Evolutionary conservation across 2,329 filamentous ascomycete species (phyloP), one percentile per base, ranked within the genome.

Genomic region (Aspergillus awamori): DNA sequence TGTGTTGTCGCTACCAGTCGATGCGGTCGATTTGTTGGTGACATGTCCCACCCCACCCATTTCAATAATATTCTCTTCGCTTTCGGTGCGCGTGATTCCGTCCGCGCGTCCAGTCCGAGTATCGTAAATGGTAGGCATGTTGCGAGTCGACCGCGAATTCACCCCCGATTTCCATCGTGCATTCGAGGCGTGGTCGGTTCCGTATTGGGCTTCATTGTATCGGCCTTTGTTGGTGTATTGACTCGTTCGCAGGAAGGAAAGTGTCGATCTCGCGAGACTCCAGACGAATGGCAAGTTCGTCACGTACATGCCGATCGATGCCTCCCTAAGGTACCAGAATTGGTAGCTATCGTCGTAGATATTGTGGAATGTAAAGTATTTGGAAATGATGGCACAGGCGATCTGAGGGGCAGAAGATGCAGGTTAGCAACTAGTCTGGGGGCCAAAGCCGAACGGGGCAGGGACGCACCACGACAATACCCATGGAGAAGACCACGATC

Each of bases 271-370:
- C 3, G 53, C 53, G n/a, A 56, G 53, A 24, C 39, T 45, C 53
- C 53, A 56, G 8, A 56, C 53, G 20, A 56, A 56, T 4, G 53
- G 53, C 20, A 56, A 28, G 39, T 56, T 56, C 26, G 53, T 47
- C 8, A 56, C 53, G 53, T 56, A 56, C 53, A 56, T 56, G 26
- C 53, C 53, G 53, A 56, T 56, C 26, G 53, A 56, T 13, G 53
- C 53, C 11, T 56, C 53, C 4, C 53, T 24, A 1, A 56, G 53
- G 53, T 56, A 56, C 53, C 53, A 56, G 28, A 56, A 56, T 26
- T 56, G 53, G 24, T 56, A 56, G 26, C 53, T 56, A 41, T 45
- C 36, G 39, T 56, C 53, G 17, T 56, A 56, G 11, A 56, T 56
- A n/a, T 56, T 17, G 15, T 33, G 4, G 26, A 56, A 56, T 4